phyloP scores from a whole-genome alignment of 2,329 filamentous ascomycete genomes.

The Davidsoniella eucalypti region DNA sequence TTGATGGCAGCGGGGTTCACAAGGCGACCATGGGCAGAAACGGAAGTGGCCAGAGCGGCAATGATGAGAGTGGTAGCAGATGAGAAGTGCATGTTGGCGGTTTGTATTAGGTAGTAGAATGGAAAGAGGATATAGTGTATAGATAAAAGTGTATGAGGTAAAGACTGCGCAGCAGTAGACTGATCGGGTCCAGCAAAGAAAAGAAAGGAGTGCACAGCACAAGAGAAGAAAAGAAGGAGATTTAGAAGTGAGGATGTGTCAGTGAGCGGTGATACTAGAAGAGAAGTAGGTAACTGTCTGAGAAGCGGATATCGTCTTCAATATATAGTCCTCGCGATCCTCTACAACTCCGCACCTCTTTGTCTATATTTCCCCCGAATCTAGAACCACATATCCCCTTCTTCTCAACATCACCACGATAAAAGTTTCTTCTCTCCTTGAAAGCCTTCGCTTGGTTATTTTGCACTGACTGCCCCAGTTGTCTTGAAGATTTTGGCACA shows the following conservation, averaged over 20 bases:
- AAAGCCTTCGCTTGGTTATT: too few relatives aligned
- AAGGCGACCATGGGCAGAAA: slow-evolving; percentile 3
- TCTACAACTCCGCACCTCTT: too few relatives aligned
- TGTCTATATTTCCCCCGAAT: too few relatives aligned
- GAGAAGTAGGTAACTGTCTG: background rate
- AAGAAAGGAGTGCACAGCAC: too few relatives aligned
- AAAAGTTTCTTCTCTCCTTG: too few relatives aligned
- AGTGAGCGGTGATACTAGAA: background rate
- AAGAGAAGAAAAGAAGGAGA: too few relatives aligned
- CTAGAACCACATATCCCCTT: too few relatives aligned
- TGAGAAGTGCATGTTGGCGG: slow-evolving; percentile 8
- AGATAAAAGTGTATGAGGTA: background rate
- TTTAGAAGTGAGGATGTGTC: too few relatives aligned
- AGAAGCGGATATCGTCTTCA: background rate
- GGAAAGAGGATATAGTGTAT: slow-evolving; percentile 20
- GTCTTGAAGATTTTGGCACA: too few relatives aligned
- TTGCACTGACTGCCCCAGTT: too few relatives aligned
- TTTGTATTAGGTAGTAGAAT: slow-evolving; percentile 23
- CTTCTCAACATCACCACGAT: too few relatives aligned
- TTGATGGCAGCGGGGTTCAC: background rate
- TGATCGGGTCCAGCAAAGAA: background rate
- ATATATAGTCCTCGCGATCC: too few relatives aligned
- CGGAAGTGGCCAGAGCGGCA: slow-evolving; percentile 11
- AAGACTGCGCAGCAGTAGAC: slow-evolving; percentile 1
- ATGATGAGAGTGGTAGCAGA: slow-evolving; percentile 13